A percentile compares a stretch with the other conserved stretches of the same genome.
These are phyloP conservation scores for Bertia moriformis DNA, from an alignment of 2,329 filamentous ascomycete genomes.

Conservation along the genomic window DNA sequence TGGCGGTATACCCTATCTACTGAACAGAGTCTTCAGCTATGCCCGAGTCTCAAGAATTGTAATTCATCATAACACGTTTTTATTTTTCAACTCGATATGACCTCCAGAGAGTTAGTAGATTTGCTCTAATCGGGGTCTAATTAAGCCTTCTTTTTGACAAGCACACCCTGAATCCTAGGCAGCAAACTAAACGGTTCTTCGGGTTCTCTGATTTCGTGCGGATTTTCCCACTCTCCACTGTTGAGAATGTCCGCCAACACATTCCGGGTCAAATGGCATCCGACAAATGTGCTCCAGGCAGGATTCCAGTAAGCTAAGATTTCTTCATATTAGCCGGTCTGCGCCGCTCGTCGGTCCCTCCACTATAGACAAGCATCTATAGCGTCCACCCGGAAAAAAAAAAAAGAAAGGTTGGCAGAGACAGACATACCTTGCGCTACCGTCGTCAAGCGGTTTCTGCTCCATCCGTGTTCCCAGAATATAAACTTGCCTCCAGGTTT, in stretches of 20 bases:
- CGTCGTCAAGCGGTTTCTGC: conserved; percentile 11
- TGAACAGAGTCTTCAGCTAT: no score
- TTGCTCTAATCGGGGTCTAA: conserved; percentile 5
- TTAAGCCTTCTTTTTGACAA: conserved; percentile 11
- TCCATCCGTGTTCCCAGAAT: conserved; percentile 26
- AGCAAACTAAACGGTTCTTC: conserved; percentile 11
- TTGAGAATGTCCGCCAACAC: conserved; percentile 11
- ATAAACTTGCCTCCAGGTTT: conserved; percentile 28
- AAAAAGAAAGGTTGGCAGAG: no score
- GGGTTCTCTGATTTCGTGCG: conserved; percentile 11
- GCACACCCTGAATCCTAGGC: conserved; percentile 15
- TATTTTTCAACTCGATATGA: neutral
- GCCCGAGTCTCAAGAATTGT: no score
- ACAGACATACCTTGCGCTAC: conserved; percentile 14
- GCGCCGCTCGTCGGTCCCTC: neutral
- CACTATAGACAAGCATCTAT: no score
- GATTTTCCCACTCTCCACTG: conserved; percentile 16
- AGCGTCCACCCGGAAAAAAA: conserved; percentile 2
- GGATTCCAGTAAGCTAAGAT: conserved; percentile 12
- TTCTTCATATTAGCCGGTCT: conserved; percentile 5
- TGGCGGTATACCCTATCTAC: no score
- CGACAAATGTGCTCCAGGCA: conserved; percentile 14
- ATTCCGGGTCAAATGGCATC: conserved; percentile 13
- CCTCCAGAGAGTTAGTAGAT: conserved; percentile 3
- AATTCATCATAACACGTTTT: neutral